Base-by-base conservation (phyloP, 257 asterid genomes). In the Przewalskia tangutica region DNA sequence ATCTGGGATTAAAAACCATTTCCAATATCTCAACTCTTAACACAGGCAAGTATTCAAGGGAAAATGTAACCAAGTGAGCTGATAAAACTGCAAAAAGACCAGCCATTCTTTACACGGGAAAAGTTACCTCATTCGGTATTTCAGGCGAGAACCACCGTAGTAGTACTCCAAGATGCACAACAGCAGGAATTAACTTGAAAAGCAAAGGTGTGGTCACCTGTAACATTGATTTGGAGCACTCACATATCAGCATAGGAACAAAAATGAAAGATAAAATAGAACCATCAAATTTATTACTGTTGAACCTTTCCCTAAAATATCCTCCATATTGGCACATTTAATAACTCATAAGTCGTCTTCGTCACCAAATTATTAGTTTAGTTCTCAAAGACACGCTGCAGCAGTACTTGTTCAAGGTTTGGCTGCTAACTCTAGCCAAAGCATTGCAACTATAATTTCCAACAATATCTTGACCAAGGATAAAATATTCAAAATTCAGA, bases 131-230 rank as follows among this genome's bases (percentile, higher is more conserved):
- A 40, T 62, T 88, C 5, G 91, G 79, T 16, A 78, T 51, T n/a
- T 93, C 95, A 12, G 98, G 91, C 42, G 91, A 77, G 83, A 93
- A 92, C 97, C 98, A 93, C 87, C 90, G 89, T 53, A 92, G 77
- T 54, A 91, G 88, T 84, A 92, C 93, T 76, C 98, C 98, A 56
- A 92, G 93, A 85, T 86, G 97, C 81, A 92, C 88, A 68, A 92
- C 94, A 54, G 89, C 92, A 84, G 97, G 98, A 86, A 93, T 93
- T 89, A 92, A 86, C 89, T 91, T 93, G 91, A 93, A 93, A 64
- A 93, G 86, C 80, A 93, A 88, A 54, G 97, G 98, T 17, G 97
- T 93, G 36, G 98, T 93, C 66, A 93, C 94, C 97, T 93, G 90
- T 87, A 83, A 32, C 80, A 82, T 70, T 59, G 54, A 79, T 64